Evolutionary conservation across 805 yeast species (phyloP).

Genomic region (Candida alai): DNA sequence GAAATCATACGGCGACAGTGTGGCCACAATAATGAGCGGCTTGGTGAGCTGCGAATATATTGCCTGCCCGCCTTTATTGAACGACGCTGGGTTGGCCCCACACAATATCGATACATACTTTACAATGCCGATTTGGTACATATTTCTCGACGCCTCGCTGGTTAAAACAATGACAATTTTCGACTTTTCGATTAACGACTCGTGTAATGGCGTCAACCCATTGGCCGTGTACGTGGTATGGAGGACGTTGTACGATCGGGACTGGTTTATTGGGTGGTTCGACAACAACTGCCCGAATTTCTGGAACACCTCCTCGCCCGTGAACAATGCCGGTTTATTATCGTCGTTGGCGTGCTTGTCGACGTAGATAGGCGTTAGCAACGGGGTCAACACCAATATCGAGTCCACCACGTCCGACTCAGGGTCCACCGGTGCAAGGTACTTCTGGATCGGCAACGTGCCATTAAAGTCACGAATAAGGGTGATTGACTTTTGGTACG

Average conservation of each 20-base stretch:
- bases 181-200: conserved; percentile 47
- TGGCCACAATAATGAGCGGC: conserved; percentile 57
- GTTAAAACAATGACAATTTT: conserved; percentile 51
- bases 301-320: conserved; percentile 51
- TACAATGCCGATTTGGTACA: conserved; percentile 59
- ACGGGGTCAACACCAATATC: conserved; percentile 35
- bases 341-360: conserved; percentile 7
- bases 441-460: conserved; percentile 46
- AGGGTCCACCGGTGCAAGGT: conserved; percentile 25
- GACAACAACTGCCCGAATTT: conserved; percentile 48
- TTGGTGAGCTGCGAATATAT: conserved; percentile 31
- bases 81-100: conserved; percentile 38
- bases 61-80: conserved; percentile 16
- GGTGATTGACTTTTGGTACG: conserved; percentile 51
- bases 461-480: conserved; percentile 50
- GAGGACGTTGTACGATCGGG: conserved; percentile 41
- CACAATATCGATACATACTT: conserved; percentile 55
- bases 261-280: conserved; percentile 24
- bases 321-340: conserved; percentile 19
- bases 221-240: conserved; percentile 59
- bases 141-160: conserved; percentile 55
- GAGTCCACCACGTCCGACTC: conserved; percentile 27
- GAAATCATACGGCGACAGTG: conserved; percentile 61
- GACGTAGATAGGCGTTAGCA: conserved; percentile 32
- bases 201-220: conserved; percentile 54